phyloP scores from a whole-genome alignment of 805 yeast species.

The Priceomyces haplophilus region DNA sequence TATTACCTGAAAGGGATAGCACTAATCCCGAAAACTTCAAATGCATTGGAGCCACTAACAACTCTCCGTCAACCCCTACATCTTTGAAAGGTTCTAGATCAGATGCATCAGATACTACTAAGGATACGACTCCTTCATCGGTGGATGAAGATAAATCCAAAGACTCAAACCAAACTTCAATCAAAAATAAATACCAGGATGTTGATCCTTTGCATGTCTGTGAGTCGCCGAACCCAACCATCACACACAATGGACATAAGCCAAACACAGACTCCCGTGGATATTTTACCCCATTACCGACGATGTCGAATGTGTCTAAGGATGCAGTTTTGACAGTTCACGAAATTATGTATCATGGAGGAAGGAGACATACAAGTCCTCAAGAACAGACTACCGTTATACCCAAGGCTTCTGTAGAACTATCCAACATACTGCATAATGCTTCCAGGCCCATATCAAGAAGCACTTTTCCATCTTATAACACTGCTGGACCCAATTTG shows the following conservation, averaged over 20 bases:
- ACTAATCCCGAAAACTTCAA: not conserved
- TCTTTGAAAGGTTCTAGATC: slow-evolving; percentile 24
- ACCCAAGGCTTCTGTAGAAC: slow-evolving; percentile 1
- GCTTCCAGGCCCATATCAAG: slow-evolving; percentile 11
- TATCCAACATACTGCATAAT: slow-evolving; percentile 1
- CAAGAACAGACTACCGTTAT: slow-evolving; percentile 1
- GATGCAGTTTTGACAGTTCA: not conserved
- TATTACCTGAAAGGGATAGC: not conserved
- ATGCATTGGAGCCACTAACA: not conserved
- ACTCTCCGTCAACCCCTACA: slow-evolving; percentile 23
- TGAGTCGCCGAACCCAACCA: slow-evolving; percentile 4
- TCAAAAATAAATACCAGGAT: not conserved
- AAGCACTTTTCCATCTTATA: slow-evolving; percentile 18
- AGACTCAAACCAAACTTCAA: not conserved
- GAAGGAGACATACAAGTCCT: slow-evolving; percentile 16
- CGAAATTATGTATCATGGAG: not conserved
- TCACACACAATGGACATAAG: not conserved
- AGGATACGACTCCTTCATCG: slow-evolving; percentile 26
- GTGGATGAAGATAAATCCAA: slow-evolving; percentile 13
- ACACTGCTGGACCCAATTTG: slow-evolving; percentile 7
- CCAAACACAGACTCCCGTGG: too few relatives aligned
- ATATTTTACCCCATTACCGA: not conserved
- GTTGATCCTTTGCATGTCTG: slow-evolving; percentile 6
- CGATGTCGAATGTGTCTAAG: not conserved
- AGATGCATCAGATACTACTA: slow-evolving; percentile 20